Base-by-base conservation (phyloP, 148 eudicot species). In the Rhododendron vialii region DNA sequence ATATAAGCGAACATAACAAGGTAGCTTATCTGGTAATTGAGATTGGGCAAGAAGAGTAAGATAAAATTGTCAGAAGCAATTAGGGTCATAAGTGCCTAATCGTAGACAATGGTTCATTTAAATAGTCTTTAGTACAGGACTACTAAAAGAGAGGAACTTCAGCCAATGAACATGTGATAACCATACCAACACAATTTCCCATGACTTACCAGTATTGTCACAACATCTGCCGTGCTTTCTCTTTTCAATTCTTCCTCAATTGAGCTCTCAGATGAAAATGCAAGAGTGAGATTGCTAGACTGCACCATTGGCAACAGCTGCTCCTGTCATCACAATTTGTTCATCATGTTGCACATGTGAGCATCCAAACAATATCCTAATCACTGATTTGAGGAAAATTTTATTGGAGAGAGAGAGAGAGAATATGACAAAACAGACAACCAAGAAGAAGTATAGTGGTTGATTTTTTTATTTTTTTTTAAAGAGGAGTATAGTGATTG, bases 1-100 rank as follows among this genome's bases (percentile, higher is more conserved):
- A 98, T 98, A 85, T 98, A 98, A 88, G 98, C 99, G 93, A 98
- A 98, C 99, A 98, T 98, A 90, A 98, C 99, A 86, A 98, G 97
- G 90, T 98, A 98, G 93, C 99, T 98, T 92, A 98, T 92, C 99
- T 98, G 96, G 38, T 57, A 85, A 85, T 71, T 30, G 22, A 36
- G 84, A 35, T n/a, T 69, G 45, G 53, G 78, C 9, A 78, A 78
- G n/a, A 28, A 80, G 65, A 53, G 43, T 53, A 30, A 33, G 59
- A 38, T 51, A 2, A 51, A 28, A 30, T 17, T 14, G 65, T 80
- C 83, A 80, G 83, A 82, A 80, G 33, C 50, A 71, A 84, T 61
- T 48, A 28, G 65, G 38, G 13, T 53, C n/a, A 17, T 30, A n/a
- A n/a, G 50, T 47, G 59, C 36, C 51, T 51, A 51, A 53, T 80